phyloP scores from a whole-genome alignment of 169 alveolate genomes.

The Amoebophrya sp. region DNA sequence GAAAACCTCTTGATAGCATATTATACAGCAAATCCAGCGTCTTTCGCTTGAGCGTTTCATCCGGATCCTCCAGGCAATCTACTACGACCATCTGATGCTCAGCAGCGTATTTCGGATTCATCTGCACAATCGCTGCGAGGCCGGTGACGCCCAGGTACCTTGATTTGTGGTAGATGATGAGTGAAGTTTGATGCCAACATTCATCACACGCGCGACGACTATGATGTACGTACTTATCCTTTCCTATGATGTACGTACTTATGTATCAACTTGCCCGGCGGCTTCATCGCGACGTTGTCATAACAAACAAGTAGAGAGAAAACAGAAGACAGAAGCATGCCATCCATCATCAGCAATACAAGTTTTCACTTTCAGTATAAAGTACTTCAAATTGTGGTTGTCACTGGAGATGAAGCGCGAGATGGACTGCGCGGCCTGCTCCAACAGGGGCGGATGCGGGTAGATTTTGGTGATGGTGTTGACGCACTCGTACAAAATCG shows the following conservation, averaged over 20 bases:
- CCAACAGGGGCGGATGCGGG: constrained; percentile 74
- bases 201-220: too few relatives aligned
- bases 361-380: too few relatives aligned
- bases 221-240: too few relatives aligned
- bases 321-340: too few relatives aligned
- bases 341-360: too few relatives aligned
- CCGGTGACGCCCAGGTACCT: constrained; percentile 84
- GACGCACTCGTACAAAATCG: constrained; percentile 82
- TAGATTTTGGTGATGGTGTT: constrained; percentile 74
- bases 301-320: too few relatives aligned
- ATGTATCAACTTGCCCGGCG: too few relatives aligned
- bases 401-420: constrained; percentile 60
- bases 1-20: too few relatives aligned
- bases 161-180: too few relatives aligned
- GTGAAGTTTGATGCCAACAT: too few relatives aligned
- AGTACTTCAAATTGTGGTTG: constrained; percentile 77
- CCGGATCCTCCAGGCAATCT: constrained; percentile 92
- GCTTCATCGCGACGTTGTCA: too few relatives aligned
- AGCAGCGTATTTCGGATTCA: constrained; percentile 81
- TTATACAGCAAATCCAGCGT: constrained; percentile 78
- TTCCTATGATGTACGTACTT: too few relatives aligned
- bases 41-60: constrained; percentile 85
- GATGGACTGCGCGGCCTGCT: constrained; percentile 34
- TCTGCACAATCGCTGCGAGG: constrained; percentile 62
- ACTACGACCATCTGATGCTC: constrained; percentile 86